These are phyloP conservation scores for Anthracocystis panici-leucophaei DNA, from an alignment of 1,284 basidiomycete genomes.

Conservation along the genomic window DNA sequence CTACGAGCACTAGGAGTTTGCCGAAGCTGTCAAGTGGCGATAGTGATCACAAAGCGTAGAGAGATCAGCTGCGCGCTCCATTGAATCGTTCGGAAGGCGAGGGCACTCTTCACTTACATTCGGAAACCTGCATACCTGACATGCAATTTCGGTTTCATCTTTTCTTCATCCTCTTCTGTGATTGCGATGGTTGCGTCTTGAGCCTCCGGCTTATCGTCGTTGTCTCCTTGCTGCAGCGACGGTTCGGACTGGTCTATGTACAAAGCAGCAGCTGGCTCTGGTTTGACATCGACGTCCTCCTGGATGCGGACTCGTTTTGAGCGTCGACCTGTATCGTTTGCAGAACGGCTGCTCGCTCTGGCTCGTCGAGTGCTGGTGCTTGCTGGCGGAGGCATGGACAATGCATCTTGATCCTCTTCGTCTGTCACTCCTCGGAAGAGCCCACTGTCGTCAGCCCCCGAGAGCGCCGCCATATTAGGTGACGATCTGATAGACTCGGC, in stretches of 20 bases:
- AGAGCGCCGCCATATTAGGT: slow-evolving; percentile 19
- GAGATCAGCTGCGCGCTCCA: not conserved
- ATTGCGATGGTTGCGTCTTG: slow-evolving; percentile 33
- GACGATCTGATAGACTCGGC: slow-evolving; percentile 7
- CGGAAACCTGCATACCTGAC: slow-evolving; percentile 54
- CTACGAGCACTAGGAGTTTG: slow-evolving; percentile 60
- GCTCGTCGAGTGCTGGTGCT: slow-evolving; percentile 21
- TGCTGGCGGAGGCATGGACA: slow-evolving; percentile 35
- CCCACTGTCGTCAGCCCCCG: slow-evolving; percentile 22
- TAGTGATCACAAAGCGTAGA: not conserved
- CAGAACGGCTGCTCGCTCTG: slow-evolving; percentile 10
- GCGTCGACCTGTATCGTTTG: slow-evolving; percentile 5
- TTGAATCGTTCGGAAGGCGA: not conserved
- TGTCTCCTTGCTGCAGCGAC: not conserved
- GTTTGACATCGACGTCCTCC: slow-evolving; percentile 27
- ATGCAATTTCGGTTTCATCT: slow-evolving; percentile 50
- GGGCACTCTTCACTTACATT: slow-evolving; percentile 27
- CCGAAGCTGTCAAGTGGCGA: slow-evolving; percentile 47
- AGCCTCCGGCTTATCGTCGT: slow-evolving; percentile 1
- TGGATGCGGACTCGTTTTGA: slow-evolving; percentile 44
- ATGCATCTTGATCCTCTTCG: slow-evolving; percentile 13
- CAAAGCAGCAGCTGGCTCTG: slow-evolving; percentile 15
- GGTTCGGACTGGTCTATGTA: slow-evolving; percentile 1
- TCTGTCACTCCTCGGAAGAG: slow-evolving; percentile 20
- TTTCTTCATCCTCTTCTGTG: slow-evolving; percentile 53